Percentiles rank a stretch among this genome's conserved stretches.
These are phyloP conservation scores for Tolypocladium nubicola DNA, from an alignment of 2,329 filamentous ascomycete species.

Conservation along the genomic window DNA sequence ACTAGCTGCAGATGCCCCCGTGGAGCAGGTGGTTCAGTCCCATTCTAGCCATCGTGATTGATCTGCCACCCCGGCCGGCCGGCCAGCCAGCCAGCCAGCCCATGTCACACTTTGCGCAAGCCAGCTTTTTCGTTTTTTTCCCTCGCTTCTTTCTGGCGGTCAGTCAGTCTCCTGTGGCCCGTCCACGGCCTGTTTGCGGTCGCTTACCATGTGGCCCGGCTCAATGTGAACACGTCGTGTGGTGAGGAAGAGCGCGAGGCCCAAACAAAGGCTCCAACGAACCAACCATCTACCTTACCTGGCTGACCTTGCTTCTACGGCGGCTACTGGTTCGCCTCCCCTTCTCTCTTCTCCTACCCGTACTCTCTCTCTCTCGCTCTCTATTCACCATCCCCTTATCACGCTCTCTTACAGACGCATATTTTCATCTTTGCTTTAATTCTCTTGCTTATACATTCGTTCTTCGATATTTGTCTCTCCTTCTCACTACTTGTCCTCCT, in stretches of 20 bases:
- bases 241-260: background rate
- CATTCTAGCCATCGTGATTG: background rate
- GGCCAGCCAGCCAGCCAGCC: background rate
- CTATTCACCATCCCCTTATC: background rate
- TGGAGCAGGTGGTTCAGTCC: background rate
- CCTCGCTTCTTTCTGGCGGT: background rate
- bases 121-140: background rate
- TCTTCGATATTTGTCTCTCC: background rate
- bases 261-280: background rate
- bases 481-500: background rate
- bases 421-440: background rate
- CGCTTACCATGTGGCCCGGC: background rate
- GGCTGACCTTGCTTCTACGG: background rate
- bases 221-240: background rate
- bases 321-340: background rate
- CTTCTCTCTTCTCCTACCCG: background rate
- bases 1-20: slow-evolving; percentile 1
- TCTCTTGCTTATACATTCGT: background rate
- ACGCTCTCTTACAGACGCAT: background rate
- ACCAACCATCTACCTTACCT: background rate
- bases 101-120: background rate
- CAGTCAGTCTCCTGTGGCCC: background rate
- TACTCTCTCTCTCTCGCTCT: too few species aligned
- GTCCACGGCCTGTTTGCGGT: background rate
- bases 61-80: background rate